Evolutionary conservation across 192 early-diverging fungal genomes (phyloP), one percentile per base, ranked within the genome.

Genomic region (Thamnidium elegans): DNA sequence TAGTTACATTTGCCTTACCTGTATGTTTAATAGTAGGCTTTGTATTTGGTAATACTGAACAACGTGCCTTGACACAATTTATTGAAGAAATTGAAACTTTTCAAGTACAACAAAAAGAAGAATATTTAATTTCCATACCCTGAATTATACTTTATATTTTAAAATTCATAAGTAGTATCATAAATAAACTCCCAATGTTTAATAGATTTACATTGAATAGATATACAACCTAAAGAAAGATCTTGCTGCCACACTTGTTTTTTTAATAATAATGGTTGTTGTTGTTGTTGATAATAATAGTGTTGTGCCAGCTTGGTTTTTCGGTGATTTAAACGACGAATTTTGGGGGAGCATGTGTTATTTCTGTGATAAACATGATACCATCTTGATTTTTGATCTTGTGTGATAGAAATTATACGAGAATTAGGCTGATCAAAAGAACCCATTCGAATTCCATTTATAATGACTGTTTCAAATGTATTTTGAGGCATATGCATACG

Each of bases 1-100:
- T 26, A 0, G 20, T 23, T 7, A 32, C 61, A 21, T 46, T 58
- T 11, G 2, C 42, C 0, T 56, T 60, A 5, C 21, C 55, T 0
- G 15, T 72, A 8, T 55, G 52, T 52, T 45, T 72, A 14, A 63
- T 72, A 32, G 71, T 67, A 7, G 71, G 71, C 13, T 72, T 72
- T 56, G 71, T 72, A 3, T 72, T 67, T 52, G 71, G 71, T 9
- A 31, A 46, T 10, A 62, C 39, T 31, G 65, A 72, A 32, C 46
- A 66, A 10, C 44, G 62, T 8, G 48, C 56, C 9, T 43, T 66
- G 19, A 44, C 34, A 4, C 65, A 72, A 32, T 72, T 63, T 42
- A 42, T 58, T 1, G 23, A 19, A 13, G 71, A 72, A 15, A 42
- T 63, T 39, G 36, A 39, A 39, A 39, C 36, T 9, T 39, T 39